These are phyloP conservation scores for Lepidopterella palustris DNA, from an alignment of 495 filamentous ascomycete genomes.

Conservation along the genomic window DNA sequence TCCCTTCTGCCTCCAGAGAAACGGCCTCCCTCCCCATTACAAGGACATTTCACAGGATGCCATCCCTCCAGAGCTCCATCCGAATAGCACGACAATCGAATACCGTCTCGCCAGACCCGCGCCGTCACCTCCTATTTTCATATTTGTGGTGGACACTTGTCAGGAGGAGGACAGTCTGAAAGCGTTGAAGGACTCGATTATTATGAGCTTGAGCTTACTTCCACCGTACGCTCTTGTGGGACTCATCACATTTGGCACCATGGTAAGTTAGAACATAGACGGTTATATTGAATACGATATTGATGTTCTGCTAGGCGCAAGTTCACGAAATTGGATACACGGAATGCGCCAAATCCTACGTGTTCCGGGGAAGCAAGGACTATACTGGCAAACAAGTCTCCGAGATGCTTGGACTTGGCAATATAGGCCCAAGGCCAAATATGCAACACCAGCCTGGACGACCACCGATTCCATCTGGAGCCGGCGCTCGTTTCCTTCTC, in stretches of 20 bases:
- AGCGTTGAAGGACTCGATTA: constrained; percentile 89
- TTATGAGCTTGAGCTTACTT: constrained; percentile 93
- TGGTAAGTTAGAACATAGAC: constrained; percentile 50
- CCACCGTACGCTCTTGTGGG: constrained; percentile 92
- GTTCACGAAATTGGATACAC: constrained; percentile 98
- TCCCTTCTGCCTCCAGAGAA: constrained; percentile 94
- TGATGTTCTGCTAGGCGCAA: constrained; percentile 61
- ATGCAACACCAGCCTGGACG: constrained; percentile 76
- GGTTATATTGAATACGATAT: neutral
- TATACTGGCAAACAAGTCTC: constrained; percentile 95
- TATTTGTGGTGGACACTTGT: constrained; percentile 97
- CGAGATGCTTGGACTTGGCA: constrained; percentile 87
- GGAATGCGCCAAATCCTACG: constrained; percentile 98
- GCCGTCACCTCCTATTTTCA: constrained; percentile 89
- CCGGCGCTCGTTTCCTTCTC: constrained; percentile 79
- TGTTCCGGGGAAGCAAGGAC: constrained; percentile 97
- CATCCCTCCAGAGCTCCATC: constrained; percentile 93
- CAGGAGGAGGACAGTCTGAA: constrained; percentile 97
- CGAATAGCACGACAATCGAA: constrained; percentile 91
- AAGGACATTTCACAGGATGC: constrained; percentile 95
- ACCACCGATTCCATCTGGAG: constrained; percentile 53
- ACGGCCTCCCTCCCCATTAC: constrained; percentile 92
- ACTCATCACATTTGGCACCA: constrained; percentile 92
- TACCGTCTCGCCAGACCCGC: constrained; percentile 90
- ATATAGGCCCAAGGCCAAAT: constrained; percentile 64